A percentile compares a stretch with the other conserved stretches of the same genome.
Conservation (phyloP, 345 rosid genomes). For the Populus davidiana region DNA sequence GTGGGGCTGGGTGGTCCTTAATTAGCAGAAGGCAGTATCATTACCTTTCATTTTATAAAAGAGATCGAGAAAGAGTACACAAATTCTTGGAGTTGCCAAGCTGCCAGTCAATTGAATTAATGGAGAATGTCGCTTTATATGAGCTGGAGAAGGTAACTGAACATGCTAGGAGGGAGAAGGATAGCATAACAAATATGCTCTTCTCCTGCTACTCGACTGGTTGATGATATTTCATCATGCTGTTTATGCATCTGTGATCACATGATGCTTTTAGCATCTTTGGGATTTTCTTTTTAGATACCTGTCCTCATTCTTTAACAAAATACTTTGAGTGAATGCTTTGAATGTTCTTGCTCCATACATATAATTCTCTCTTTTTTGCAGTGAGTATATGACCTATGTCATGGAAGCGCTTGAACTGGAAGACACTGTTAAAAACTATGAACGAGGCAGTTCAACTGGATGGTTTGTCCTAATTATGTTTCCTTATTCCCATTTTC, state of each 20-base stretch:
- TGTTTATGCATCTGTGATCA: neutral
- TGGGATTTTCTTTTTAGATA: neutral
- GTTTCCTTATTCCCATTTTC: slow-evolving; percentile 4
- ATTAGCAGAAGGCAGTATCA: neutral
- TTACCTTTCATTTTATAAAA: neutral
- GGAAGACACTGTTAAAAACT: slow-evolving; percentile 90
- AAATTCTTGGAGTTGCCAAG: neutral
- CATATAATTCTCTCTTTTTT: slow-evolving; percentile 10
- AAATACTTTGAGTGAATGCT: neutral
- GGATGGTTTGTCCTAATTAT: slow-evolving; percentile 71
- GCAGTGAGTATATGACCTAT: slow-evolving; percentile 83
- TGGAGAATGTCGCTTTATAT: neutral
- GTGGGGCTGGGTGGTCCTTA: neutral
- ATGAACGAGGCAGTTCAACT: slow-evolving; percentile 71
- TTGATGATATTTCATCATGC: neutral
- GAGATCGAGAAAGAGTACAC: neutral
- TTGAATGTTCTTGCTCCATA: neutral
- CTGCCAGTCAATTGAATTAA: neutral
- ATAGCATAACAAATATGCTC: neutral
- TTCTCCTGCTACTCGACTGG: neutral
- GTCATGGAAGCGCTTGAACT: slow-evolving; percentile 83
- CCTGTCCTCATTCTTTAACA: neutral
- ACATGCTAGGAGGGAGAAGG: neutral
- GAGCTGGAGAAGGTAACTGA: neutral
- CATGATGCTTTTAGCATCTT: neutral